phyloP scores from a whole-genome alignment of 768 basidiomycete species.

The Amanita fuliginea region DNA sequence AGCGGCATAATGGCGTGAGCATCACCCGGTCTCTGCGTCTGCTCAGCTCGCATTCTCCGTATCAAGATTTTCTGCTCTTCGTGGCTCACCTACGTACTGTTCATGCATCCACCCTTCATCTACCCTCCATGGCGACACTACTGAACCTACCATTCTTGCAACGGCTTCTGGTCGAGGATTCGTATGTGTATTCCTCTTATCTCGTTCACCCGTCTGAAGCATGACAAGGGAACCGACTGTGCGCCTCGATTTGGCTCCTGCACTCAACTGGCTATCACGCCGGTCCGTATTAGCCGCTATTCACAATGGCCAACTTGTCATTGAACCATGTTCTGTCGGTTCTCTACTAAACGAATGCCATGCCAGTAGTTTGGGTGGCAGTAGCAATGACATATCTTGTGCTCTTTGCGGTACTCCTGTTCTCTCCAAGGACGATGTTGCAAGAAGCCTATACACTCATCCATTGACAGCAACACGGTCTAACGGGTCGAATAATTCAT shows the following conservation, averaged over 20 bases:
- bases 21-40: constrained; percentile 30
- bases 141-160: constrained; percentile 69
- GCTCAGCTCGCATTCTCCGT: constrained; percentile 61
- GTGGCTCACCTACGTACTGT: constrained; percentile 65
- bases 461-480: constrained; percentile 21
- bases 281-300: constrained; percentile 79
- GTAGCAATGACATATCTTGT: constrained; percentile 50
- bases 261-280: constrained; percentile 88
- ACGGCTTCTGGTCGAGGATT: constrained; percentile 70
- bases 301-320: constrained; percentile 73
- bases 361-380: constrained; percentile 27
- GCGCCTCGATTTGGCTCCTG: constrained; percentile 87
- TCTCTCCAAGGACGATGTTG: constrained; percentile 24
- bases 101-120: constrained; percentile 45
- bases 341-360: constrained; percentile 47
- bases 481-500: constrained; percentile 26
- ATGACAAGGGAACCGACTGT: constrained; percentile 74
- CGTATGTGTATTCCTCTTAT: constrained; percentile 40
- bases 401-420: constrained; percentile 67
- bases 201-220: constrained; percentile 8
- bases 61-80: constrained; percentile 72
- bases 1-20: constrained; percentile 23
- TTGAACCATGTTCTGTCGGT: constrained; percentile 72
- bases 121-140: constrained; percentile 66
- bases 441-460: constrained; percentile 18